Percentiles rank a stretch among this genome's conserved stretches.
Evolutionary conservation across 192 early-diverging fungal species (phyloP).

Genomic region (Rhizoclosmatium globosum): DNA sequence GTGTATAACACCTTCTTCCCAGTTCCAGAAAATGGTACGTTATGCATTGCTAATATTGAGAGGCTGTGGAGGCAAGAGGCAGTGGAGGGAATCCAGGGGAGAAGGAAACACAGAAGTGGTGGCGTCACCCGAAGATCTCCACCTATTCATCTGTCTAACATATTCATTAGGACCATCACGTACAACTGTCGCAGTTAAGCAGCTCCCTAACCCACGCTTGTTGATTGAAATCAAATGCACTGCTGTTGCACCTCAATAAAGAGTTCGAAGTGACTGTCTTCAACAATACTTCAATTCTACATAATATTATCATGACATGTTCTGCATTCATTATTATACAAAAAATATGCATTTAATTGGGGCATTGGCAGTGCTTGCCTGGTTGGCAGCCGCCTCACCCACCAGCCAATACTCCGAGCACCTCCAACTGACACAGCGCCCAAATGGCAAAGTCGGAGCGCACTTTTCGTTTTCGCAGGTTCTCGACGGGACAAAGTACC

Average conservation of each 20-base stretch:
- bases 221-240: constrained; percentile 74
- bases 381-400: not conserved
- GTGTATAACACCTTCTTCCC: constrained; percentile 74
- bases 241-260: constrained; percentile 48
- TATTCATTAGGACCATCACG: constrained; percentile 51
- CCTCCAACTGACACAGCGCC: constrained; percentile 73
- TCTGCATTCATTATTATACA: no score
- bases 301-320: no score
- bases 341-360: not conserved
- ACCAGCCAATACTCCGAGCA: constrained; percentile 35
- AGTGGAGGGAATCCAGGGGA: no score
- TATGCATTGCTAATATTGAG: not conserved
- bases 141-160: no score
- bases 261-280: not conserved
- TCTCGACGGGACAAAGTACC: constrained; percentile 35
- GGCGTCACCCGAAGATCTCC: no score
- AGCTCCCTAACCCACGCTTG: constrained; percentile 69
- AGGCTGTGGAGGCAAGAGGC: not conserved
- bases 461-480: constrained; percentile 77
- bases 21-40: constrained; percentile 28
- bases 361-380: not conserved
- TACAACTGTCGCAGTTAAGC: constrained; percentile 71
- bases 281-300: no score
- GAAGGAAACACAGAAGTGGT: no score
- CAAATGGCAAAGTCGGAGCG: constrained; percentile 81